Evolutionary conservation across 805 yeast genomes (phyloP).

Genomic region (Yamadazyma philogaea): DNA sequence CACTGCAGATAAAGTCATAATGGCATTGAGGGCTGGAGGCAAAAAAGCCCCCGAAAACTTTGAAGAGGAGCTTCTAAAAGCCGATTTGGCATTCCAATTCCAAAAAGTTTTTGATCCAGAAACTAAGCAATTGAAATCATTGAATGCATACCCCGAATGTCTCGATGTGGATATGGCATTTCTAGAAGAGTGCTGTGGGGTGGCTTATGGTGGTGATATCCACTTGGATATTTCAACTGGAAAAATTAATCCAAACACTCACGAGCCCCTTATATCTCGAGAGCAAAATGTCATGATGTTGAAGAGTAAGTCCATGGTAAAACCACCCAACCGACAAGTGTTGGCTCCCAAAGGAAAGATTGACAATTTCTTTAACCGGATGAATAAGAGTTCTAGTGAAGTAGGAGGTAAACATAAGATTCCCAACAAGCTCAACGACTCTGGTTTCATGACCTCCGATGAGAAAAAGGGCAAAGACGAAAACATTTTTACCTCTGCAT

Average conservation of each 20-base stretch:
- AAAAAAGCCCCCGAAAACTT: slow-evolving; percentile 59
- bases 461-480: no score
- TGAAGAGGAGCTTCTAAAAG: slow-evolving; percentile 57
- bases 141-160: slow-evolving; percentile 53
- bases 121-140: slow-evolving; percentile 45
- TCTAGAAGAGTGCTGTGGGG: slow-evolving; percentile 47
- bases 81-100: slow-evolving; percentile 74
- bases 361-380: slow-evolving; percentile 11
- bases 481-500: no score
- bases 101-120: slow-evolving; percentile 84
- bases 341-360: slow-evolving; percentile 7
- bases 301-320: slow-evolving; percentile 18
- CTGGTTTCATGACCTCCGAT: neutral
- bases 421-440: neutral
- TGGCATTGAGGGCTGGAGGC: slow-evolving; percentile 58
- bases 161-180: slow-evolving; percentile 40
- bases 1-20: slow-evolving; percentile 53
- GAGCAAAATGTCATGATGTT: slow-evolving; percentile 34
- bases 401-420: neutral
- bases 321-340: neutral
- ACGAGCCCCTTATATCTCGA: slow-evolving; percentile 44
- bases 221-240: slow-evolving; percentile 64
- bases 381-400: slow-evolving; percentile 1
- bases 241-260: slow-evolving; percentile 61
- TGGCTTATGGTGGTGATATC: slow-evolving; percentile 33